Evolutionary conservation across 179 eudicot species (phyloP).

Genomic region (Beta macrorhiza): DNA sequence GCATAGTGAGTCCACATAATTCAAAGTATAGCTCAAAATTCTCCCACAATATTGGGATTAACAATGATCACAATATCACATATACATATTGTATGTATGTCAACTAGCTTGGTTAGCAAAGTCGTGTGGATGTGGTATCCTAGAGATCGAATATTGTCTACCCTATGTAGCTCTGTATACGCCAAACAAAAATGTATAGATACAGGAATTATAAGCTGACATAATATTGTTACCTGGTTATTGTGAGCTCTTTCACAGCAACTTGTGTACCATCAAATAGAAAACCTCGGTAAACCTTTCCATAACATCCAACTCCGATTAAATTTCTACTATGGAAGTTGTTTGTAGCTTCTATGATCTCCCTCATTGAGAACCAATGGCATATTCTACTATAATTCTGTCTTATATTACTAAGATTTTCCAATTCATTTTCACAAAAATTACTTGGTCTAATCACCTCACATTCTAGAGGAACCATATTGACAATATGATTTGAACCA

Average conservation of each 20-base stretch:
- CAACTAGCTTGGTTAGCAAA: no score
- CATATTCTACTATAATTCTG: conserved; percentile 1
- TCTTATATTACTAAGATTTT: background rate
- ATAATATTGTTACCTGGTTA: conserved; percentile 25
- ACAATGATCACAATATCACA: no score
- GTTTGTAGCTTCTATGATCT: conserved; percentile 39
- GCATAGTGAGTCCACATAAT: background rate
- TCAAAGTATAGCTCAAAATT: no score
- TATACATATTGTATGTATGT: no score
- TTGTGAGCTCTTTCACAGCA: conserved; percentile 37
- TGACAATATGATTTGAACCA: conserved; percentile 22
- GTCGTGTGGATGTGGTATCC: no score
- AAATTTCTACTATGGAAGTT: conserved; percentile 32
- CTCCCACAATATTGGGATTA: no score
- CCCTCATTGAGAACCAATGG: conserved; percentile 22
- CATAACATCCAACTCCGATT: conserved; percentile 37
- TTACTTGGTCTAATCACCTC: conserved; percentile 2
- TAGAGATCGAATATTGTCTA: no score
- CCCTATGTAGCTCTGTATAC: no score
- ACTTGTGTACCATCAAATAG: conserved; percentile 32
- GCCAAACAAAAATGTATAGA: no score
- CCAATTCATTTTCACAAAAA: background rate
- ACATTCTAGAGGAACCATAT: conserved; percentile 14
- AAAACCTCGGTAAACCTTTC: conserved; percentile 41
- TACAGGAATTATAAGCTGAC: no score